Evolutionary conservation across 2,329 filamentous ascomycete genomes (phyloP), one percentile per base, ranked within the genome.

Genomic region (Aspergillus caelatus): DNA sequence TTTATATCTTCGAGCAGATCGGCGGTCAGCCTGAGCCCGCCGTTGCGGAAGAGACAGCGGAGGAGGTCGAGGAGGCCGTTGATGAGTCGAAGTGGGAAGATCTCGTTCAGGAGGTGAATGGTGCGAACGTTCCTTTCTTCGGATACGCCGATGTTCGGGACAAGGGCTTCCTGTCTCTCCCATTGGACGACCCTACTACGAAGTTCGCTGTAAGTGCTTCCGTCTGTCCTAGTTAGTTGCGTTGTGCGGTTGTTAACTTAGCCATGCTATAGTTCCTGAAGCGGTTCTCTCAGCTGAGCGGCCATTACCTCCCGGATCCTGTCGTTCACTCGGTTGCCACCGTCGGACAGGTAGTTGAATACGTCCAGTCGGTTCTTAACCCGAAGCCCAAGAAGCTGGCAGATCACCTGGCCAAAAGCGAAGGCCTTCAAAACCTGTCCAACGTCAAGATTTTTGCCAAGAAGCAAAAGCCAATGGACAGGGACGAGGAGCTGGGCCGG

Each of bases 261-360:
- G 7, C n/a, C 19, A 36, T 26, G 36, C 19, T 34, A 30, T 69
- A 97, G 94, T 84, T 95, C 68, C 81, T 89, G 72, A 96, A 97
- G 80, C 89, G 92, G 63, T 81, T 93, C 65, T 88, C 90, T 76
- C 91, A 95, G 76, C 83, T 96, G 64, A 94, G 90, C n/a, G 92
- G 92, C 65, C 86, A 89, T 65, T 86, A 87, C 63, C 83, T 97
- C 68, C 83, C 91, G 19, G 94, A 97, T 78, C 82, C 86, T 54
- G 84, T 86, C 68, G 85, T 96, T 65, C 79, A 81, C 57, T 80
- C 82, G 52, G 82, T 88, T 65, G 78, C 77, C 58, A 88, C 84
- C 10, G 81, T 88, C 43, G 80, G 82, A 61, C 77, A 83, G 32
- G 77, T 92, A 58, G 77, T 91, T 48, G 79, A 81, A 30, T 77